Percentiles rank a stretch among this genome's conserved stretches.
Conservation (phyloP, 2,329 filamentous ascomycete genomes). For the Zymoseptoria brevis region DNA sequence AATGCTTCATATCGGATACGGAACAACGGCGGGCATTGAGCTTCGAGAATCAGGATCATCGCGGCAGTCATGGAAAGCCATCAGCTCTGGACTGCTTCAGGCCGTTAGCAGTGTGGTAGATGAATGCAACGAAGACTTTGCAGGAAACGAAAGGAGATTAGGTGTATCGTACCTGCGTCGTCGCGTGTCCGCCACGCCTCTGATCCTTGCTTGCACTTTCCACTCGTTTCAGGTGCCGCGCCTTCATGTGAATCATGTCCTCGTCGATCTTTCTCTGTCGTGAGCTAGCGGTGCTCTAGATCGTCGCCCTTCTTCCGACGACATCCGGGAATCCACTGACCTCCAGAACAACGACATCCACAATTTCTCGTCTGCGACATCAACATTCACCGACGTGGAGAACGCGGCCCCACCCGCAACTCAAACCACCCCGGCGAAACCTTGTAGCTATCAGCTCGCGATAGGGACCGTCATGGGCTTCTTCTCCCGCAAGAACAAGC, state of each 20-base stretch:
- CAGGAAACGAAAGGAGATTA: not conserved
- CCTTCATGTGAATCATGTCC: not conserved
- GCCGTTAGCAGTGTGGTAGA: not conserved
- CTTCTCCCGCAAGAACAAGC: conserved; percentile 45
- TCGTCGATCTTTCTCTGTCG: not conserved
- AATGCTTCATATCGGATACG: not conserved
- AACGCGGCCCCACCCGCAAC: not conserved
- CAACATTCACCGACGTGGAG: not conserved
- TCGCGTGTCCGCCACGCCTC: not conserved
- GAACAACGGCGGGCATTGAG: not conserved
- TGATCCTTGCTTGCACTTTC: not conserved
- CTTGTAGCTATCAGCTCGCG: not conserved
- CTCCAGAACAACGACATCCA: not conserved
- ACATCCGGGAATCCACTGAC: not conserved
- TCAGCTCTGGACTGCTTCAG: not conserved
- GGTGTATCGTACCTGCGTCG: not conserved
- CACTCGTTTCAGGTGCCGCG: not conserved
- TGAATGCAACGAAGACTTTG: not conserved
- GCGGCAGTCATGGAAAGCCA: not conserved
- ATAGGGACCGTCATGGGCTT: conserved; percentile 38
- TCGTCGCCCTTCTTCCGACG: not conserved
- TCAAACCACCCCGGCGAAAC: not conserved
- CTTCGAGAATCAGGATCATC: not conserved
- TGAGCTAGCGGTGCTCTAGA: not conserved
- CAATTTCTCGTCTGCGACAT: not conserved